Evolutionary conservation across 73 alveolate species (phyloP).

Genomic region (Paramecium sonneborni): DNA sequence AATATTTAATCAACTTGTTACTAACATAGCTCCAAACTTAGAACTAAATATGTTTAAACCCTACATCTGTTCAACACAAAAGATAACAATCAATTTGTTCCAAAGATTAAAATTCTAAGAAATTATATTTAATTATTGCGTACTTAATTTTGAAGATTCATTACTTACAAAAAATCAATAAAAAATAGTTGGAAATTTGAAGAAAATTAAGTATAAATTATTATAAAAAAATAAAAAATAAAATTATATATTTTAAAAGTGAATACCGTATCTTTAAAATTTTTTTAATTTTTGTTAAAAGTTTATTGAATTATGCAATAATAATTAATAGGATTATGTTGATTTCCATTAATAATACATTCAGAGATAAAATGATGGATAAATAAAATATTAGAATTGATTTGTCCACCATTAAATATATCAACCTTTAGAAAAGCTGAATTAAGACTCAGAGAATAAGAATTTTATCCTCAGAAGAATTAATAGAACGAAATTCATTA

Average conservation of each 20-base stretch:
- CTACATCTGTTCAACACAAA: too few relatives aligned
- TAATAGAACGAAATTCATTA: neutral
- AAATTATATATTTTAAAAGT: neutral
- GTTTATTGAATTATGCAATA: neutral
- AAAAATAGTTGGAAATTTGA: neutral
- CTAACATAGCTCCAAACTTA: too few relatives aligned
- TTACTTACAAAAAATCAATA: neutral
- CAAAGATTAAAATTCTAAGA: too few relatives aligned
- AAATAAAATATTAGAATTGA: neutral
- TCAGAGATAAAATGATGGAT: neutral
- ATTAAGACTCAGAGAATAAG: neutral
- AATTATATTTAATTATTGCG: too few relatives aligned
- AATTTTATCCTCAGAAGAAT: neutral
- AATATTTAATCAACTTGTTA: too few relatives aligned
- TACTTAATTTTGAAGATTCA: too few relatives aligned
- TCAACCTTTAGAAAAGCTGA: neutral
- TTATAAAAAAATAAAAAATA: neutral
- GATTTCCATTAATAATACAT: neutral
- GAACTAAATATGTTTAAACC: neutral
- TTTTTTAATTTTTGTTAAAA: neutral
- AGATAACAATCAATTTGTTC: too few relatives aligned
- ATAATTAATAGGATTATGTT: neutral
- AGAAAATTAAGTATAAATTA: neutral
- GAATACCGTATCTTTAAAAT: neutral
- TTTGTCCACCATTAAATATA: neutral